Conservation (phyloP, 768 basidiomycete species). For the Suillus sp. region DNA sequence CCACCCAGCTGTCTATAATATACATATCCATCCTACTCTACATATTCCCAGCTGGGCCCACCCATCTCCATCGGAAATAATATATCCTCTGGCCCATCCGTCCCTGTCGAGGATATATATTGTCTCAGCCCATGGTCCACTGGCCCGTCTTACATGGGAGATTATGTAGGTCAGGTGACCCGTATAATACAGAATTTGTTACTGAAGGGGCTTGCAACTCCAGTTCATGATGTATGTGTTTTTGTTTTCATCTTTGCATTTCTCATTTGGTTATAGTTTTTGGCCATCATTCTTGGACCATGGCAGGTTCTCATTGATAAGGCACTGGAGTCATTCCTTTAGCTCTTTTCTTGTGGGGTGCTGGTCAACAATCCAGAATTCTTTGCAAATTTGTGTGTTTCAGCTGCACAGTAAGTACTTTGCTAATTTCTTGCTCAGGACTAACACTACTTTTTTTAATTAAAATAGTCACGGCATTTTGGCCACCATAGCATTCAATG, state of each 20-base stretch:
- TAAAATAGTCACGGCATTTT: not conserved
- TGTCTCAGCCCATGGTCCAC: too few species aligned
- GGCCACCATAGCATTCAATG: not conserved
- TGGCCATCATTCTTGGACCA: slow-evolving; percentile 2
- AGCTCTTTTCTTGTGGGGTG: not conserved
- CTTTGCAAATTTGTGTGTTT: not conserved
- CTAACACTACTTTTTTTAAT: not conserved
- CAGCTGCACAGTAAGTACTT: not conserved
- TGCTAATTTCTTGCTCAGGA: not conserved
- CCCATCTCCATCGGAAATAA: too few species aligned
- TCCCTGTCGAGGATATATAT: too few species aligned
- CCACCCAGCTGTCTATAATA: too few species aligned
- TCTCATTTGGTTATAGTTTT: not conserved
- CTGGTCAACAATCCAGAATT: not conserved
- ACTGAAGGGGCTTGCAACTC: too few species aligned
- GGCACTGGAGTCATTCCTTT: not conserved
- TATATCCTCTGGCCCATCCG: too few species aligned
- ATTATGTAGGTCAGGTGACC: too few species aligned
- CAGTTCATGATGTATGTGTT: not conserved
- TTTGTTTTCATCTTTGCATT: not conserved
- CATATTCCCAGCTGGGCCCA: too few species aligned
- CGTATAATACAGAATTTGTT: too few species aligned
- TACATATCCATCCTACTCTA: too few species aligned
- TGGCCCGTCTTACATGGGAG: too few species aligned
- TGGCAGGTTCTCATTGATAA: not conserved